Conservation (phyloP, 352 stramenopile genomes). For the Aphanomyces astaci region DNA sequence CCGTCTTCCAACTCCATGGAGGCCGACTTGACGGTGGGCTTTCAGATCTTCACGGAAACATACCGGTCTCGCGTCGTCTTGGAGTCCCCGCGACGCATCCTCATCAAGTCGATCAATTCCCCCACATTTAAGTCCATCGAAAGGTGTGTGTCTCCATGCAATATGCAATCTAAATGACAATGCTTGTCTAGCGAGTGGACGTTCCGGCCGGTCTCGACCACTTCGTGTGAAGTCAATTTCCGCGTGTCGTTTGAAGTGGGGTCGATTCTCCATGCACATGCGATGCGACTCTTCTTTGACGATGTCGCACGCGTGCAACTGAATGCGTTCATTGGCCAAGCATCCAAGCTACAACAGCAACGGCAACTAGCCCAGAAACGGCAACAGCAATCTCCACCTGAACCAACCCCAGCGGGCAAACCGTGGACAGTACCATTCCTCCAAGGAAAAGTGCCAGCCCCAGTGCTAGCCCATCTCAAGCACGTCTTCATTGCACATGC, state of each 20-base stretch:
- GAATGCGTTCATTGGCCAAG: constrained; percentile 69
- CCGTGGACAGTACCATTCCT: not conserved
- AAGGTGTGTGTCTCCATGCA: constrained; percentile 50
- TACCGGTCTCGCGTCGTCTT: constrained; percentile 45
- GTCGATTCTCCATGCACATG: constrained; percentile 70
- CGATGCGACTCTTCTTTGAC: constrained; percentile 80
- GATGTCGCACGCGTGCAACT: constrained; percentile 71
- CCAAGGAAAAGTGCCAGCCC: not conserved
- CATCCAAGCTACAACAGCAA: constrained; percentile 42
- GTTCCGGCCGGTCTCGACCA: constrained; percentile 41
- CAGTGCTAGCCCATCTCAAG: not conserved
- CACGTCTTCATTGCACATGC: constrained; percentile 1
- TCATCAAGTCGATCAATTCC: constrained; percentile 68
- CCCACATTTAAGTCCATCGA: constrained; percentile 83
- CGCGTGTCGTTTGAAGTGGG: constrained; percentile 44
- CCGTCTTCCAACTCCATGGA: constrained; percentile 78
- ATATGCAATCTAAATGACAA: no score
- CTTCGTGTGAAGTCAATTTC: constrained; percentile 62
- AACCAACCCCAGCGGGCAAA: constrained; percentile 32
- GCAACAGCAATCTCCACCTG: constrained; percentile 3
- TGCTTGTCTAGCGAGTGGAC: constrained; percentile 60
- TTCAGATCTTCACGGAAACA: constrained; percentile 76
- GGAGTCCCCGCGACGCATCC: constrained; percentile 49
- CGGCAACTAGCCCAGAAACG: not conserved
- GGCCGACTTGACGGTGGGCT: constrained; percentile 56